Conservation (phyloP, 2,329 filamentous ascomycete species). For the Aspergillus texensis region DNA sequence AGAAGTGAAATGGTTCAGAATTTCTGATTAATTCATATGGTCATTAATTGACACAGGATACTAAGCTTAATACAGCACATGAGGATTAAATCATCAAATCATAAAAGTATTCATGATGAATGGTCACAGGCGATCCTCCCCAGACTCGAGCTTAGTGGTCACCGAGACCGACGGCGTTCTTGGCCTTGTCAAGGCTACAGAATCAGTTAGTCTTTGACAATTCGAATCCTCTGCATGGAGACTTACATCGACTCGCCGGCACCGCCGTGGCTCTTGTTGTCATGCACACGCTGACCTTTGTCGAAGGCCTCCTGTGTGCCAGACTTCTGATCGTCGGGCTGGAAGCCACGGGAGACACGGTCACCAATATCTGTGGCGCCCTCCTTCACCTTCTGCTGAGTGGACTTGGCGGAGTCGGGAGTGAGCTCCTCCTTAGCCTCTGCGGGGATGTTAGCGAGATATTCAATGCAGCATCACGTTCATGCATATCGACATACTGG, state of each 20-base stretch:
- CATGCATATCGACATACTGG: constrained; percentile 40
- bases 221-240: background rate
- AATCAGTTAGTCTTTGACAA: constrained; percentile 10
- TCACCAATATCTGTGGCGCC: constrained; percentile 58
- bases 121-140: background rate
- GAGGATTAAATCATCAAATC: constrained; percentile 32
- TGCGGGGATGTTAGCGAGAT: constrained; percentile 30
- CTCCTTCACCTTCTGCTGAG: constrained; percentile 61
- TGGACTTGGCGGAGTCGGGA: constrained; percentile 64
- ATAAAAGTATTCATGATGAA: constrained; percentile 10
- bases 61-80: constrained; percentile 3
- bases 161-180: constrained; percentile 45
- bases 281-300: constrained; percentile 51
- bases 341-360: constrained; percentile 54
- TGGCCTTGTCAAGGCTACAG: constrained; percentile 47
- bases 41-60: constrained; percentile 9
- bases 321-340: constrained; percentile 60
- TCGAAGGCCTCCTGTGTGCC: constrained; percentile 55
- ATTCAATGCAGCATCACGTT: background rate
- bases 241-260: constrained; percentile 45
- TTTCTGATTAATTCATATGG: constrained; percentile 6
- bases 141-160: constrained; percentile 23
- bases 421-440: constrained; percentile 60
- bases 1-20: constrained; percentile 1
- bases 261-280: constrained; percentile 44